These are phyloP conservation scores for Xylaria telfairii DNA, from an alignment of 495 filamentous ascomycete genomes.

Conservation along the genomic window DNA sequence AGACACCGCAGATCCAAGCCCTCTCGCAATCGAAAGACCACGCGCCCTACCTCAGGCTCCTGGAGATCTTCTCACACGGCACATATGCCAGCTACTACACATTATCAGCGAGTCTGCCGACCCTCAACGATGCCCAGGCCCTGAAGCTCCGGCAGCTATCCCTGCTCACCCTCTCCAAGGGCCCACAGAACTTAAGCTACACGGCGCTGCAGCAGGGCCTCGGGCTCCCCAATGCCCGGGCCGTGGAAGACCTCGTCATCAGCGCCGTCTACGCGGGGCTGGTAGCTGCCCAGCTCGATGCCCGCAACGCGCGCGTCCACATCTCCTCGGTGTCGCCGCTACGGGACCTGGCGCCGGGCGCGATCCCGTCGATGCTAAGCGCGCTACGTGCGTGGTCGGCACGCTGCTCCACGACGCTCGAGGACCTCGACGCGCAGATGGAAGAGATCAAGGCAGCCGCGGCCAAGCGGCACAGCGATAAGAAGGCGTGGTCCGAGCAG, in stretches of 20 bases:
- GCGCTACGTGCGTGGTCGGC: conserved; percentile 75
- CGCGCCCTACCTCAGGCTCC: conserved; percentile 68
- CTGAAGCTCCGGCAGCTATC: conserved; percentile 91
- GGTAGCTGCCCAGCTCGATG: conserved; percentile 80
- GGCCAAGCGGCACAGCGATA: conserved; percentile 58
- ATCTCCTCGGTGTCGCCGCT: conserved; percentile 82
- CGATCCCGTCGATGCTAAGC: conserved; percentile 68
- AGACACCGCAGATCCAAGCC: conserved; percentile 79
- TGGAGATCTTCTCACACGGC: conserved; percentile 93
- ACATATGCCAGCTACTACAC: conserved; percentile 75
- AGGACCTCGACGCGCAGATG: conserved; percentile 76
- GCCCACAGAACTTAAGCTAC: conserved; percentile 72
- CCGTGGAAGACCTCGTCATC: conserved; percentile 90
- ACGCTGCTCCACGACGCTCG: conserved; percentile 76
- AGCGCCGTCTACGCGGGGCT: conserved; percentile 86
- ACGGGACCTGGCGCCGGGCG: conserved; percentile 78
- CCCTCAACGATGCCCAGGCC: conserved; percentile 72
- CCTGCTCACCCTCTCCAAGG: conserved; percentile 74
- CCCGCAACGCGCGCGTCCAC: conserved; percentile 70
- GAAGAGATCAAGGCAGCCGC: conserved; percentile 60
- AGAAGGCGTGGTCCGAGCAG: conserved; percentile 50
- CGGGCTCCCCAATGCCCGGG: conserved; percentile 66
- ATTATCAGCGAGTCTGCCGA: conserved; percentile 65
- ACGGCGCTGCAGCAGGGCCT: conserved; percentile 67
- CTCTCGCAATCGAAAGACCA: conserved; percentile 60